Conservation (phyloP, 805 yeast genomes). For the Middelhovenomyces tepae region DNA sequence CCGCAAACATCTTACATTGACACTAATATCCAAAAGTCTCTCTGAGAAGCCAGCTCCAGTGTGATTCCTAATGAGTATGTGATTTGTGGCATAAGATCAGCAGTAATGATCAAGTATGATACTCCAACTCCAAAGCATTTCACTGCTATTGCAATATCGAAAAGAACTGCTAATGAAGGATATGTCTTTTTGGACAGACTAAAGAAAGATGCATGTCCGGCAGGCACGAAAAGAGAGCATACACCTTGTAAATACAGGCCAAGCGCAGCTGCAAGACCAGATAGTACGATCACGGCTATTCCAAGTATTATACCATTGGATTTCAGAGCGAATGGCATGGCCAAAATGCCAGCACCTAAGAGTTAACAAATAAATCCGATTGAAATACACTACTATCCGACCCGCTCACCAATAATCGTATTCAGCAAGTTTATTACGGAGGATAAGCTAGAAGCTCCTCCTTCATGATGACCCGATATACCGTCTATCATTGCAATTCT, state of each 20-base stretch:
- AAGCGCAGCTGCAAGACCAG: conserved; percentile 56
- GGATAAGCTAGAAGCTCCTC: too few relatives aligned
- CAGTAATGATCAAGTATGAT: conserved; percentile 62
- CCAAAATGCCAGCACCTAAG: conserved; percentile 70
- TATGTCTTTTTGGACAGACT: conserved; percentile 58
- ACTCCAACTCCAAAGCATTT: conserved; percentile 80
- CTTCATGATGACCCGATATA: too few relatives aligned
- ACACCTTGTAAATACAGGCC: conserved; percentile 59
- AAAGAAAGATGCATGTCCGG: conserved; percentile 61
- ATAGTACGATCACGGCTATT: conserved; percentile 41
- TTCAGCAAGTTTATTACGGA: too few relatives aligned
- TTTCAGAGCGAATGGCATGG: conserved; percentile 62
- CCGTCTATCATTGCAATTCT: too few relatives aligned
- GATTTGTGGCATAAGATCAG: conserved; percentile 61
- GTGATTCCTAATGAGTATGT: conserved; percentile 21
- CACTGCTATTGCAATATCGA: conserved; percentile 65
- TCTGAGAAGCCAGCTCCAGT: conserved; percentile 15
- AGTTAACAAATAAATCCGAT: too few relatives aligned
- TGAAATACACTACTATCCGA: too few relatives aligned
- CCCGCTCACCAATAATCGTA: too few relatives aligned
- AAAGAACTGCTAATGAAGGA: conserved; percentile 56
- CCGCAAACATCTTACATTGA: conserved; percentile 30
- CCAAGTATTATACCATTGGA: conserved; percentile 59
- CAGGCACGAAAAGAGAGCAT: conserved; percentile 45
- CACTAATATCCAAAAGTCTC: conserved; percentile 41